Evolutionary conservation across 2,329 filamentous ascomycete genomes (phyloP), one percentile per base, ranked within the genome.

Genomic region (Penicillium sp.): DNA sequence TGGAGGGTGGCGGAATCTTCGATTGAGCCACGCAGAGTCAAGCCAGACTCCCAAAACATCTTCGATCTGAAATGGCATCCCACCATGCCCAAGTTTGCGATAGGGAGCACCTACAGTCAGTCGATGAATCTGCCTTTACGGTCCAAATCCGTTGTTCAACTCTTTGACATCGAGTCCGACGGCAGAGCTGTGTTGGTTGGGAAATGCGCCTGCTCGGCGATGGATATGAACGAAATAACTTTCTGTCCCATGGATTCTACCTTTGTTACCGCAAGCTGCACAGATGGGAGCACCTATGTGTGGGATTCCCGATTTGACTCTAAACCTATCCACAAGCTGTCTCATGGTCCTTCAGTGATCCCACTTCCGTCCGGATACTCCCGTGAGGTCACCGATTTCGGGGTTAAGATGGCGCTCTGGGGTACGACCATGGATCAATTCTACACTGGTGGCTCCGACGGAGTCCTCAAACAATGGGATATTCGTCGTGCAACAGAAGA

Each of bases 371-470:
- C 74, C 26, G 66, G 67, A 7, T 57, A 73, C 35, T 63, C 71
- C 16, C 78, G 79, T 22, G 86, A 87, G 64, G 65, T 80, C 16
- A 78, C 78, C 5, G 86, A 88, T 63, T 84, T 84, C 6, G 86
- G 86, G 0, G 81, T 88, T 0, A 81, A 82, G 19, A 82, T 87
- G 62, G 78, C 85, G 2, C 78, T 84, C 0, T 89, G 86, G 86
- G 84, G 83, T 6, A 73, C 80, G 4, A 80, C 78, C 5, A 75
- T 80, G 19, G 79, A 80, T 6, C 77, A 84, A 1, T 77, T 88
- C 8, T 87, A 84, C 70, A 86, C 83, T 26, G 86, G 85, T 16
- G 84, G 83, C 6, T 87, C 85, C 4, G 86, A 89, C 68, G 86
- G 86, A 3, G 74, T 83, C 0, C 74, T 89, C 42, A 87, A 87